These are phyloP conservation scores for Wickerhamiella bombiphila DNA, from an alignment of 805 yeast species.

Conservation along the genomic window DNA sequence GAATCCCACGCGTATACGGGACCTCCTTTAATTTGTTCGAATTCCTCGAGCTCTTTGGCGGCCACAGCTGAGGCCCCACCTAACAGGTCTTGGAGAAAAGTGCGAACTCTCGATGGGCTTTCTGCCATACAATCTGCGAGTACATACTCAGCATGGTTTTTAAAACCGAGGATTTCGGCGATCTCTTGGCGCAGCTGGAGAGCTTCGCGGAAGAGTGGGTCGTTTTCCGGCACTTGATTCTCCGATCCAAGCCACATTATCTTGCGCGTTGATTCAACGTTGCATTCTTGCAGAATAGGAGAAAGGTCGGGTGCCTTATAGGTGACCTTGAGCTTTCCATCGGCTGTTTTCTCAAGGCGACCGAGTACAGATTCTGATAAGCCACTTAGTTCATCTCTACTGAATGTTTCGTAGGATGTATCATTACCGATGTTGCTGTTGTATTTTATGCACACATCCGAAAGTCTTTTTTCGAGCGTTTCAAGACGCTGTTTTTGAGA, in stretches of 20 bases:
- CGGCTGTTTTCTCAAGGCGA: conserved; percentile 37
- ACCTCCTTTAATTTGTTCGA: conserved; percentile 38
- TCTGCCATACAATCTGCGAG: conserved; percentile 76
- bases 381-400: conserved; percentile 54
- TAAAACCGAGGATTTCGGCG: conserved; percentile 52
- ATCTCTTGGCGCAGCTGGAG: conserved; percentile 46
- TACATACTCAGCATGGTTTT: conserved; percentile 52
- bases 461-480: conserved; percentile 42
- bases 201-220: conserved; percentile 42
- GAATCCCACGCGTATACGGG: conserved; percentile 59
- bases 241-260: conserved; percentile 52
- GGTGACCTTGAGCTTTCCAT: conserved; percentile 44
- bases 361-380: conserved; percentile 51
- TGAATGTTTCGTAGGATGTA: conserved; percentile 43
- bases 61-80: conserved; percentile 47
- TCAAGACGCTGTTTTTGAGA: conserved; percentile 43
- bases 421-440: conserved; percentile 59
- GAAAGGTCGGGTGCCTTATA: conserved; percentile 69
- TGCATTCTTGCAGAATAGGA: conserved; percentile 66
- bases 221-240: conserved; percentile 48
- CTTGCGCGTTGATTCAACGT: conserved; percentile 48
- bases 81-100: conserved; percentile 49
- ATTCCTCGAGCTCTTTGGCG: conserved; percentile 33
- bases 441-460: conserved; percentile 42
- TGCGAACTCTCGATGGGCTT: conserved; percentile 40